Percentiles rank a stretch among this genome's conserved stretches.
Conservation (phyloP, 148 eudicot species). For the Gaultheria prostrata region DNA sequence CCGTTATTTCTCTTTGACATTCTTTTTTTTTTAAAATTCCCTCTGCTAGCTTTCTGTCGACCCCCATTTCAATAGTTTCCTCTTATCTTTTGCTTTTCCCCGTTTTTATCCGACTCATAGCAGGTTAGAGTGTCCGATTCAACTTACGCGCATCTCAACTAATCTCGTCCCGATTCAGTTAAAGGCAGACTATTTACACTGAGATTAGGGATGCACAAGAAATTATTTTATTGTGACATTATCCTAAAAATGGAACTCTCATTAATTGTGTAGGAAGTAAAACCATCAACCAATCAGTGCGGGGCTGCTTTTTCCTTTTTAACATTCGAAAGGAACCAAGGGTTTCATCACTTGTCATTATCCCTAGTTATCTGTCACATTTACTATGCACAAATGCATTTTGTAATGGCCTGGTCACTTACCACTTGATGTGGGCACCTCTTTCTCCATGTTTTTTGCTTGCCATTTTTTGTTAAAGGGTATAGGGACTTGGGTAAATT, state of each 20-base stretch:
- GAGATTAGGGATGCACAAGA: too few relatives aligned
- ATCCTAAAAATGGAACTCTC: too few relatives aligned
- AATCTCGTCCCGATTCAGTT: too few relatives aligned
- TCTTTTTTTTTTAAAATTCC: background rate
- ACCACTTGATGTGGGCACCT: background rate
- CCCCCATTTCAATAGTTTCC: background rate
- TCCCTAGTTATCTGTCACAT: constrained; percentile 5
- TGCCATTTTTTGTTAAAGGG: background rate
- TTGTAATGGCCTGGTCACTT: background rate
- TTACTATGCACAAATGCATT: background rate
- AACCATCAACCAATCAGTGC: too few relatives aligned
- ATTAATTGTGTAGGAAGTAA: too few relatives aligned
- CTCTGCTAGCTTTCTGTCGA: constrained; percentile 9
- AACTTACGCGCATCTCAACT: too few relatives aligned
- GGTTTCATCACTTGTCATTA: background rate
- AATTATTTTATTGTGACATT: too few relatives aligned
- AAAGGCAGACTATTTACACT: too few relatives aligned
- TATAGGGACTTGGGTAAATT: background rate
- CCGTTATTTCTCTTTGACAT: background rate
- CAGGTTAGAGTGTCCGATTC: background rate
- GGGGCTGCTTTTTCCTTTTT: background rate
- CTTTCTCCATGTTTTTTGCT: background rate
- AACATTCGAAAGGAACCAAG: background rate
- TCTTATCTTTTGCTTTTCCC: background rate
- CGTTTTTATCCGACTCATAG: background rate